Evolutionary conservation across 1,284 basidiomycete genomes (phyloP), one percentile per base, ranked within the genome.

Genomic region (Cutaneotrichosporon dermatis): DNA sequence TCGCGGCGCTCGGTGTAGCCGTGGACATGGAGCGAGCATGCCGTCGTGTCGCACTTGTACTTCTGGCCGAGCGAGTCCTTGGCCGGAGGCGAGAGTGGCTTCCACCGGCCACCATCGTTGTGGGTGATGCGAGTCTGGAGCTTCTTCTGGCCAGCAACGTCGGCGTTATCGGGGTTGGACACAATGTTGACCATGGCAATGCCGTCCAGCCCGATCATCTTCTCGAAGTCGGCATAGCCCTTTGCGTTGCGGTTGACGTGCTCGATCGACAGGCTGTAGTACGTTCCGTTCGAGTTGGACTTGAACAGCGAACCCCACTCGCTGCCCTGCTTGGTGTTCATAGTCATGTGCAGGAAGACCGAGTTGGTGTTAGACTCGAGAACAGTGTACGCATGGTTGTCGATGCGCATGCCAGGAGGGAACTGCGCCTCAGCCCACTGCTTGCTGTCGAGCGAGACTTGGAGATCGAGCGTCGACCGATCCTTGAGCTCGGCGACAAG

Each of bases 171-270:
- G 0, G 91, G 83, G 72, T 99, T 62, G 25, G 65, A 55, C 3
- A 99, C 92, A 40, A 97, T 76, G 71, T 99, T 99, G 68, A 94
- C 85, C 48, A 99, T 79, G 6, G 93, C 93, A 64, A 99, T 95
- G 0, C 95, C 95, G 76, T 99, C 94, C 52, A 99, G 78, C 2
- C 92, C 94, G 61, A 90, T 86, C 84, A 98, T 90, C 82, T 98
- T 99, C 80, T 99, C 95, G 70, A 99, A 99, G 76, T 99, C 96
- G 50, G 94, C 95, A 69, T 85, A 98, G 12, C 96, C 95, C 0
- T 80, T 75, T 0, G 84, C 80, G 74, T 99, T 88, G 34, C 95
- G 85, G 77, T 99, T 99, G 60, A 92, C 95, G 68, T 92, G 84
- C 67, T 91, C 88, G 51, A 90, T 73, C 0, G 92, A 90, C 13